Conservation (phyloP, 352 stramenopile species). For the Phytophthora brassicae region DNA sequence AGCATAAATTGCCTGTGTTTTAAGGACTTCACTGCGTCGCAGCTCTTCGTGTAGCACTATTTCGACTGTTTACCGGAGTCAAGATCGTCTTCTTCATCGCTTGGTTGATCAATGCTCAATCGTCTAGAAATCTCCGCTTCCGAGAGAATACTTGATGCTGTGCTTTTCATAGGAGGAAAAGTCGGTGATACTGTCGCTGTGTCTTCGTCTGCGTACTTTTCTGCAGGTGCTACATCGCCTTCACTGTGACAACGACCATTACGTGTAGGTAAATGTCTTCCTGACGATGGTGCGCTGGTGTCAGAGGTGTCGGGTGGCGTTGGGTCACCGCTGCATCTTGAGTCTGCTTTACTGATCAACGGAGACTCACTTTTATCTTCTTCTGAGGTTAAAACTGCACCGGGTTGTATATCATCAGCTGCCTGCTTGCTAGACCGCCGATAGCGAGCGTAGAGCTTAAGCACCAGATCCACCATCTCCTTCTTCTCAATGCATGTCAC, state of each 20-base stretch:
- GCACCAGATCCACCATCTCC: slow-evolving; percentile 80
- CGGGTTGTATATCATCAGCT: slow-evolving; percentile 22
- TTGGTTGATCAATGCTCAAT: slow-evolving; percentile 44
- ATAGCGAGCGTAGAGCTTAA: slow-evolving; percentile 78
- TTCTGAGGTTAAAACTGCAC: slow-evolving; percentile 6
- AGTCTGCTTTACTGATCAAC: slow-evolving; percentile 1
- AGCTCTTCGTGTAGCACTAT: slow-evolving; percentile 3
- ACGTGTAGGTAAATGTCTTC: slow-evolving; percentile 14
- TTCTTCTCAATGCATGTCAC: slow-evolving; percentile 80
- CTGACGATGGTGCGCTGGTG: background rate
- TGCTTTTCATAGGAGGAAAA: slow-evolving; percentile 42
- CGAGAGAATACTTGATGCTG: slow-evolving; percentile 51
- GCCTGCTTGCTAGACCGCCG: slow-evolving; percentile 53
- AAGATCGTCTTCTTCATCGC: slow-evolving; percentile 42
- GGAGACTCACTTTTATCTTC: slow-evolving; percentile 10
- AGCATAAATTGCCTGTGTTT: background rate
- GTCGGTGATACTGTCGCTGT: slow-evolving; percentile 10
- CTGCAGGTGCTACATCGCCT: slow-evolving; percentile 18
- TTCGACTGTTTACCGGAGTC: slow-evolving; percentile 22
- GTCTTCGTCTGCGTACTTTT: slow-evolving; percentile 2
- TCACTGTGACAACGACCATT: slow-evolving; percentile 32
- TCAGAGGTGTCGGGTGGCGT: slow-evolving; percentile 13
- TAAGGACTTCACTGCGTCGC: background rate
- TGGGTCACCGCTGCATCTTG: background rate
- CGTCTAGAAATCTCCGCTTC: slow-evolving; percentile 53